Evolutionary conservation across 306 rosid genomes (phyloP).

Genomic region (Vigna unguiculata): DNA sequence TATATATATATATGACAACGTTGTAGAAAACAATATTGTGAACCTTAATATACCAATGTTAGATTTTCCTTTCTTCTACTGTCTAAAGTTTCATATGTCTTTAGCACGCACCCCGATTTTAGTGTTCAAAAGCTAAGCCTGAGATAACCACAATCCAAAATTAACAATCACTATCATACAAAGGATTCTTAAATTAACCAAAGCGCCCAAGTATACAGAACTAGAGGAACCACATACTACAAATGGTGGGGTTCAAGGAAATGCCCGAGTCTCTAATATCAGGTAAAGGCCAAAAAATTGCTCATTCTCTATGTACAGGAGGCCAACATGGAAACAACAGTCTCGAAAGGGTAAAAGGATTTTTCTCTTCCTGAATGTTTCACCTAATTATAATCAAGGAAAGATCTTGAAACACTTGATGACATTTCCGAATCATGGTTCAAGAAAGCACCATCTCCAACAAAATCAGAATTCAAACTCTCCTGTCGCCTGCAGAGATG

Average conservation of each 20-base stretch:
- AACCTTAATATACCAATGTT: neutral
- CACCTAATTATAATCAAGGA: conserved; percentile 60
- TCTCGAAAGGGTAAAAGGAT: conserved; percentile 52
- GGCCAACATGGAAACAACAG: conserved; percentile 72
- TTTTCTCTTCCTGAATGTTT: conserved; percentile 64
- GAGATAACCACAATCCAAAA: neutral
- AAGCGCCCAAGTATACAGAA: conserved; percentile 58
- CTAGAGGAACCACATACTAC: conserved; percentile 61
- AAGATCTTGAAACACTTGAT: conserved; percentile 55
- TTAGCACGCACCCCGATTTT: neutral
- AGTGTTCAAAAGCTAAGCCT: conserved; percentile 3
- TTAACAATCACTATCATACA: conserved; percentile 42
- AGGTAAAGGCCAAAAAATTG: conserved; percentile 66
- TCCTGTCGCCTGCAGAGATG: conserved; percentile 83
- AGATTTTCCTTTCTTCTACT: conserved; percentile 2
- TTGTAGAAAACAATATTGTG: neutral
- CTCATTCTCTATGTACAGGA: conserved; percentile 81
- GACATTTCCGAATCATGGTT: conserved; percentile 52
- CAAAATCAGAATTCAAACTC: conserved; percentile 93
- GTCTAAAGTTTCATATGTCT: neutral
- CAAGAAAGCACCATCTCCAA: conserved; percentile 46
- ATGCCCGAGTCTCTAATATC: conserved; percentile 59
- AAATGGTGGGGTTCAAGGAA: conserved; percentile 50
- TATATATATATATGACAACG: neutral
- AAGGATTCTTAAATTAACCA: conserved; percentile 55